Conservation (phyloP, 2,329 filamentous ascomycete genomes). For the Fusarium duplospermum region DNA sequence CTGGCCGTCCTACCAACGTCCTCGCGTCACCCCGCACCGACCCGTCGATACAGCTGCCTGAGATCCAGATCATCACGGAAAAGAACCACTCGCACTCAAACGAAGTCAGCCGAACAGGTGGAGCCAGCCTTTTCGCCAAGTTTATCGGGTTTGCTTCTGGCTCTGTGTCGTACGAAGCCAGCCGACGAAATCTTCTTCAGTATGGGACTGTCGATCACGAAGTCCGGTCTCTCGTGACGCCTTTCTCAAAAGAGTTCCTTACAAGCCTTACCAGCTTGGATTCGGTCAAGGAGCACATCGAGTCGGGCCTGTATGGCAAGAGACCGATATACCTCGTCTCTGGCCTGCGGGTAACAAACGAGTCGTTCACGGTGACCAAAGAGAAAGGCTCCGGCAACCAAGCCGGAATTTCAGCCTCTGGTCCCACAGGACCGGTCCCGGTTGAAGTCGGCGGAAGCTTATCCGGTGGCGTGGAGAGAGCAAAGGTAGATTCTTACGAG, state of each 20-base stretch:
- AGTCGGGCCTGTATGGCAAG: not conserved
- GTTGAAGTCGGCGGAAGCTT: not conserved
- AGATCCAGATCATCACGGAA: not conserved
- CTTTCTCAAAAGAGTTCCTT: not conserved
- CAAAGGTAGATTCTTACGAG: not conserved
- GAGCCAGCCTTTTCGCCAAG: not conserved
- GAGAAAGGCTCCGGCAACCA: not conserved
- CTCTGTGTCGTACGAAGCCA: not conserved
- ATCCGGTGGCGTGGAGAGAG: not conserved
- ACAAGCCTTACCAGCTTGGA: not conserved
- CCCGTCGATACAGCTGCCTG: not conserved
- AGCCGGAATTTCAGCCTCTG: not conserved
- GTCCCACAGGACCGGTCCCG: not conserved
- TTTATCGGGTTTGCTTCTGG: not conserved
- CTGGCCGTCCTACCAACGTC: not conserved
- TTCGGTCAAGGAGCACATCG: not conserved
- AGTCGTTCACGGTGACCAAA: not conserved
- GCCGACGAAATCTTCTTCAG: not conserved
- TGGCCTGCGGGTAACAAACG: not conserved
- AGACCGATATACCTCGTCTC: not conserved
- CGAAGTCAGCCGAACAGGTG: not conserved
- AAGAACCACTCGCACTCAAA: not conserved
- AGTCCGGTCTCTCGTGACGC: not conserved
- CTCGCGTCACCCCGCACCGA: not conserved
- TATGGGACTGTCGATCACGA: not conserved